Percentiles rank a stretch among this genome's conserved stretches.
phyloP scores from a whole-genome alignment of 345 rosid genomes.

The Eucalyptus sp. region DNA sequence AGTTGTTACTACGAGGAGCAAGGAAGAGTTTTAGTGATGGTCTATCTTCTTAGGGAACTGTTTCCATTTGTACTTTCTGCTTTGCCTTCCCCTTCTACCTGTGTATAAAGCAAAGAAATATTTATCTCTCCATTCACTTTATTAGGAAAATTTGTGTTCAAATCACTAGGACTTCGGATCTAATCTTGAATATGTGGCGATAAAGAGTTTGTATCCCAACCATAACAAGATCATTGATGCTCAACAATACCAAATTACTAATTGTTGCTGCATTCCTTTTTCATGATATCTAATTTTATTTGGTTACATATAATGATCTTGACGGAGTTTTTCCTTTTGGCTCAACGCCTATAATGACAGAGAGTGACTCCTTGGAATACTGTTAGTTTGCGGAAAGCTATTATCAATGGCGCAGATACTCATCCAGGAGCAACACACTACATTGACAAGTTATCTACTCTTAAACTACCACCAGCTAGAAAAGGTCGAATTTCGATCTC shows the following conservation, averaged over 20 bases:
- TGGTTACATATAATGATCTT: background rate
- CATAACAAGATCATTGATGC: background rate
- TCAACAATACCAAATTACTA: background rate
- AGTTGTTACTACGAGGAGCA: background rate
- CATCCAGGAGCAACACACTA: constrained; percentile 95
- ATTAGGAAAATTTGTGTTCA: background rate
- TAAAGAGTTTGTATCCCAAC: background rate
- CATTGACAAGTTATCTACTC: constrained; percentile 51
- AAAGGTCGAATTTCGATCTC: constrained; percentile 59
- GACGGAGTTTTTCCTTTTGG: background rate
- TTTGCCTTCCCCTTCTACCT: background rate
- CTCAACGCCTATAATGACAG: constrained; percentile 12
- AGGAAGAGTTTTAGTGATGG: background rate
- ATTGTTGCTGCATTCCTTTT: background rate
- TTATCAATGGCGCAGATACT: constrained; percentile 72
- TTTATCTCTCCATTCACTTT: background rate
- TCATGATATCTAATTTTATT: background rate
- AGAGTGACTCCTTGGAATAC: constrained; percentile 90
- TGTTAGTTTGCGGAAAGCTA: constrained; percentile 56
- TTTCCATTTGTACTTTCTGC: background rate
- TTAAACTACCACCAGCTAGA: constrained; percentile 29
- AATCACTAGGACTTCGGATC: background rate
- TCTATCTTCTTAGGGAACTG: background rate
- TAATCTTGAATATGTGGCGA: background rate
- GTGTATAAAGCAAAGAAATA: background rate